Evolutionary conservation across 2,329 filamentous ascomycete species (phyloP), one percentile per base, ranked within the genome.

Genomic region (Neurospora crassa): DNA sequence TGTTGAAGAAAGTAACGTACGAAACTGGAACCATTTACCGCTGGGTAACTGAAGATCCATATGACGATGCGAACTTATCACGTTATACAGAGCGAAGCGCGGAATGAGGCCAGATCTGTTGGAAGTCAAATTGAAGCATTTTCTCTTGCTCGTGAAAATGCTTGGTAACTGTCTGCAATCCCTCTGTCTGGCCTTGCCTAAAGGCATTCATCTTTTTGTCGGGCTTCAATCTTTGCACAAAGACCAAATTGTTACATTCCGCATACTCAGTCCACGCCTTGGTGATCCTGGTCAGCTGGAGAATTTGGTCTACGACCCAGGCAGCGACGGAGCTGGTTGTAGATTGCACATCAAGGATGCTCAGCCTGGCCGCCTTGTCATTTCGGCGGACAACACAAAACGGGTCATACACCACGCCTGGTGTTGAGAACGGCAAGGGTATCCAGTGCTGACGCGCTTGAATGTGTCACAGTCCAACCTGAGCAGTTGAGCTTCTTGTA

Each of bases 221-320:
- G 8, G 77, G 76, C 1, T 78, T 29, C 14, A 81, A 43, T 7
- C 79, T 73, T 43, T 70, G 74, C 10, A 78, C 69, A 29, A 73
- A 69, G 0, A 80, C 7, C 3, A 78, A 47, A 6, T 79, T 78
- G 20, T 77, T 71, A 0, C 77, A 74, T 70, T 79, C 78, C 24
- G 73, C 73, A 53, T 77, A 80, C 70, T 81, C 77, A 7, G 68
- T 74, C 7, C 80, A 78, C 3, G 12, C 47, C 20, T 59, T 59
- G 20, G 16, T 14, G 24, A 10, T 18, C 5, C 47, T 59, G 24
- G 2, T 14, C 20, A 68, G 20, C 8, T 63, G 43, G 34, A 78
- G 73, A 5, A 72, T 73, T 40, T 59, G 45, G 11, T 76, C 73
- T 47, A 76, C 72, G 10, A 71, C 76, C 68, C 69, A 71, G 16